Conservation (phyloP, 2,329 filamentous ascomycete species). For the Hymenoscyphus linearis region DNA sequence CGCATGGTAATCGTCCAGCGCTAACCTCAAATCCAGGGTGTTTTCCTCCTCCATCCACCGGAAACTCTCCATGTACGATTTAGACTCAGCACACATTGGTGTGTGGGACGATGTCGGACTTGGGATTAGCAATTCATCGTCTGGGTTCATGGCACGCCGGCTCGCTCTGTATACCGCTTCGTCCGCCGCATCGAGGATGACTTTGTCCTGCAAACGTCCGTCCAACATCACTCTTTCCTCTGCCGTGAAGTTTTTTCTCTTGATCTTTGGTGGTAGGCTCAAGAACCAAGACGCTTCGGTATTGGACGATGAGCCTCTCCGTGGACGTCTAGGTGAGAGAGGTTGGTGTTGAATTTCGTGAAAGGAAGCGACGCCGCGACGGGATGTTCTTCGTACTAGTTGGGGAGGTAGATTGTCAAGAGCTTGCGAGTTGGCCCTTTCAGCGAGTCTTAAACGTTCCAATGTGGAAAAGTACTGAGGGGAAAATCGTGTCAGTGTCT, state of each 20-base stretch:
- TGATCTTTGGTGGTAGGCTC: slow-evolving; percentile 66
- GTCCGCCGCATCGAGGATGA: slow-evolving; percentile 54
- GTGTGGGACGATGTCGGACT: background rate
- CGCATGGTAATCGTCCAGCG: slow-evolving; percentile 65
- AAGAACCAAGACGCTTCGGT: slow-evolving; percentile 64
- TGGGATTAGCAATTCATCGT: background rate
- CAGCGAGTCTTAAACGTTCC: slow-evolving; percentile 63
- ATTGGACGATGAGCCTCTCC: slow-evolving; percentile 37
- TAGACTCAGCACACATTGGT: slow-evolving; percentile 13
- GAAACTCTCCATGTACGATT: slow-evolving; percentile 53
- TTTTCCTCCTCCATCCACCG: slow-evolving; percentile 70
- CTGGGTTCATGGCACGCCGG: slow-evolving; percentile 34
- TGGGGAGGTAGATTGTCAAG: slow-evolving; percentile 29
- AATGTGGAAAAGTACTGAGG: slow-evolving; percentile 66
- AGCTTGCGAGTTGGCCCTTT: slow-evolving; percentile 37
- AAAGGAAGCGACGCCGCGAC: slow-evolving; percentile 24
- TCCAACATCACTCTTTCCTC: slow-evolving; percentile 65
- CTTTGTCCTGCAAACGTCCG: slow-evolving; percentile 44
- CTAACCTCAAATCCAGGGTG: slow-evolving; percentile 61
- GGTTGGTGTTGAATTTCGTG: slow-evolving; percentile 24
- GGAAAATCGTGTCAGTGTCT: slow-evolving; percentile 3
- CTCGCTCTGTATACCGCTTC: slow-evolving; percentile 49
- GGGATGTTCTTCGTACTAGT: slow-evolving; percentile 19
- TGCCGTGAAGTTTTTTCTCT: slow-evolving; percentile 61
- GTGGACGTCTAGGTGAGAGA: slow-evolving; percentile 26